Conservation (phyloP, 2,329 filamentous ascomycete genomes). For the Corynespora cassiicola region DNA sequence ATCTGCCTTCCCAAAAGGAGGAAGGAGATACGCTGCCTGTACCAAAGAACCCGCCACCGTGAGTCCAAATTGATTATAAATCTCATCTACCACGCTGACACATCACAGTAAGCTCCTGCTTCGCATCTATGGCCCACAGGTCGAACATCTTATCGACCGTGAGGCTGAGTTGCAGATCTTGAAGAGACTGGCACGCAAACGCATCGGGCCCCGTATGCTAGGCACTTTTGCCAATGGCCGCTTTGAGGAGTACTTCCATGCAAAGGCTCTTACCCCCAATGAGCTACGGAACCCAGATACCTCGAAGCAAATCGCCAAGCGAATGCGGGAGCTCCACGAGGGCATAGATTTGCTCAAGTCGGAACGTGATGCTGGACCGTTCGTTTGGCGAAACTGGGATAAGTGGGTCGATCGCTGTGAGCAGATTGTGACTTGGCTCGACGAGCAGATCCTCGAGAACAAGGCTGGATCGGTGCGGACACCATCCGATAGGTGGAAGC, state of each 20-base stretch:
- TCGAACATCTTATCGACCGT: conserved; percentile 93
- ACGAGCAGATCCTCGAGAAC: conserved; percentile 62
- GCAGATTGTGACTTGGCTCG: conserved; percentile 65
- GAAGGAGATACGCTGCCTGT: conserved; percentile 41
- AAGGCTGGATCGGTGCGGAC: conserved; percentile 41
- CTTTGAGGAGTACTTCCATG: conserved; percentile 94
- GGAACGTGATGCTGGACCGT: conserved; percentile 80
- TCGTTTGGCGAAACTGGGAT: conserved; percentile 93
- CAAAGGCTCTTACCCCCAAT: conserved; percentile 75
- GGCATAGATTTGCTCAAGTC: conserved; percentile 84
- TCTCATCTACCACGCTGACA: conserved; percentile 14
- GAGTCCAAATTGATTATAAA: conserved; percentile 46
- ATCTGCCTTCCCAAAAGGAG: conserved; percentile 56
- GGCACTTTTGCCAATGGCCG: conserved; percentile 94
- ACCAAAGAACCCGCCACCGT: conserved; percentile 60
- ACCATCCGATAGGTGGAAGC: conserved; percentile 66
- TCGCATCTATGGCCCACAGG: conserved; percentile 92
- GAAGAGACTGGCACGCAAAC: conserved; percentile 84
- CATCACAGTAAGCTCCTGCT: conserved; percentile 75
- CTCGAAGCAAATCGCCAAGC: conserved; percentile 92
- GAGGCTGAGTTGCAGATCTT: conserved; percentile 89
- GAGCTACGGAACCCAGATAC: conserved; percentile 83
- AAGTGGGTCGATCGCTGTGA: conserved; percentile 79
- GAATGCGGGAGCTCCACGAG: conserved; percentile 94
- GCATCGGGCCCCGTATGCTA: conserved; percentile 87